Base-by-base conservation (phyloP, 176 grass and related monocot genomes). In the Cenchrus americanus region DNA sequence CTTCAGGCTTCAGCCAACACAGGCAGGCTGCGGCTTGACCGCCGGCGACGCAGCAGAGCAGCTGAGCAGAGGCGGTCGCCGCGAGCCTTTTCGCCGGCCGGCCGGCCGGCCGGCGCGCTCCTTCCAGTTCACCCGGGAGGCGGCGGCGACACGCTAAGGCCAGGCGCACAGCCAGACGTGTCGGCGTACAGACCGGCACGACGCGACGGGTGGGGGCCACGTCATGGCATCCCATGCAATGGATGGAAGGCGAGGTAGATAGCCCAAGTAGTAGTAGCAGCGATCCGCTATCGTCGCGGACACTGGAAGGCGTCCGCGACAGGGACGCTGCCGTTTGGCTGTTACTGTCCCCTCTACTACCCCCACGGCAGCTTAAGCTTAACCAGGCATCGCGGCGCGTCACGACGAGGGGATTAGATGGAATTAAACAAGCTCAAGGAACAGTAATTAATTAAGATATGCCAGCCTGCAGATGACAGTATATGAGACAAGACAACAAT, bases 321-420 rank as follows among this genome's bases (percentile, higher is more conserved):
- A 81, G n/a, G 6, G 65, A 70, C 65, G 17, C 61, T 37, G 65
- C 15, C 66, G 52, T 46, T 46, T 30, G 66, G 79, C 66, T 19
- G 79, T 81, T 44, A 81, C 79, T 70, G 79, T 70, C 51, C 54
- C 18, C 19, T 46, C 41, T 37, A n/a, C 14, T 22, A 55, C 12
- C 5, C 5, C 14, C 13, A 17, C 3, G 13, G 32, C 50, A 44
- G 52, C 50, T 70, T 44, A 44, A 81, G 34, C 34, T 57, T 17
- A 57, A 37, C 34, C 34, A 37, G 19, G 78, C n/a, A 9, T 42
- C 4, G 30, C 78, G 21, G 50, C 34, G 1, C 37, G 79, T 70
- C 42, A 24, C 30, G 51, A 80, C 74, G 54, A 17, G 34, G 51
- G 40, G 10, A 15, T 68, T 58, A 15, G 66, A 58, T 24, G 69